Base-by-base conservation (phyloP, 148 eudicot species). In the Selenicereus undatus region DNA sequence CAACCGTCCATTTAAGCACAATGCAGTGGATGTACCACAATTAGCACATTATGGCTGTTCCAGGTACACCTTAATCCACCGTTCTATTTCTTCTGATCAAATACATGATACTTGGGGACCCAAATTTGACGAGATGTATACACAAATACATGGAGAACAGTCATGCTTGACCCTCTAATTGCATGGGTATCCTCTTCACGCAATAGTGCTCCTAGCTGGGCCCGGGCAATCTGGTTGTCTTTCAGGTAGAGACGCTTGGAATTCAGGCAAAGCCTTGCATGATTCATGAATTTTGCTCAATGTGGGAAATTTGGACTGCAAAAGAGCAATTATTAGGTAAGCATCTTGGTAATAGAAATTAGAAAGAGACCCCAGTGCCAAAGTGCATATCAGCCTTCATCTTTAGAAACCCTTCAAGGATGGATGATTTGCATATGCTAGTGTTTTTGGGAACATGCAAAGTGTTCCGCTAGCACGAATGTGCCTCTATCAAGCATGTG, bases 271-370 rank as follows among this genome's bases (percentile, higher is more conserved):
- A 12, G 32, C 74, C 76, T 84, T 74, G 82, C 86, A 88, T 71
- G 90, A 82, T 78, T 88, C 85, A 39, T 80, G 86, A 54, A 84
- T 78, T 58, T 36, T 82, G 29, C 71, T 69, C 22, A 88, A 74
- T 8, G 81, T 88, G 3, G 90, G 90, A 71, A 79, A 88, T 73
- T 84, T 80, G 65, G 83, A 74, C 90, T 88, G 88, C 88, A 88
- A 73, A 66, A 71, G 29, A 71, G 27, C 26, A 64, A 64, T 4
- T 13, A 24, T 10, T 3, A 9, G 7, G 62, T 56, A 8, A 24
- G 8, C 2, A 22, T 22, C 4, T 22, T 64, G 68, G 27, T 8
- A 24, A 64, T 10, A 22, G 68, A 24, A 22, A 24, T n/a, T 10
- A 22, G 68, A 24, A 22, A 24, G 11, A 56, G 21, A 56, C 22